These are phyloP conservation scores for Scleromitrula shiraiana DNA, from an alignment of 2,329 filamentous ascomycete genomes.

Conservation along the genomic window DNA sequence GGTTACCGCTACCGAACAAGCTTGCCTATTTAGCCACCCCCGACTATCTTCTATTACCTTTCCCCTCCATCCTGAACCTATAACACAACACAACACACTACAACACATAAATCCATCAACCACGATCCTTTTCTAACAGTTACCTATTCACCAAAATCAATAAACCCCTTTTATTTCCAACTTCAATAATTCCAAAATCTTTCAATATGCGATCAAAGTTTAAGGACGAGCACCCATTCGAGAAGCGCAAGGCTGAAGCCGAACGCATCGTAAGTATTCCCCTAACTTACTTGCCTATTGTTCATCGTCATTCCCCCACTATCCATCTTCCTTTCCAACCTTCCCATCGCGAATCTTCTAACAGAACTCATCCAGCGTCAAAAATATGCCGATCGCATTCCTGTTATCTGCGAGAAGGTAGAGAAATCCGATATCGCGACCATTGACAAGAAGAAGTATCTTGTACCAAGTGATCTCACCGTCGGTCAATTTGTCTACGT, in stretches of 20 bases:
- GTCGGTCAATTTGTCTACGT: constrained; percentile 99
- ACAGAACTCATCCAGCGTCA: constrained; percentile 48
- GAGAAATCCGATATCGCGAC: constrained; percentile 99
- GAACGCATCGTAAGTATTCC: constrained; percentile 52
- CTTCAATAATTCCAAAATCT: constrained; percentile 27
- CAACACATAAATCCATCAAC: constrained; percentile 1
- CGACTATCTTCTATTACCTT: neutral
- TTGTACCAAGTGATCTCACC: constrained; percentile 93
- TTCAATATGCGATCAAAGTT: constrained; percentile 94
- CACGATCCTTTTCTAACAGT: neutral
- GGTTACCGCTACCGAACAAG: neutral
- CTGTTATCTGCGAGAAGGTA: constrained; percentile 99
- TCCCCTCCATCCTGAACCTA: neutral
- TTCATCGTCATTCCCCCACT: neutral
- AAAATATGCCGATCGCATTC: constrained; percentile 98
- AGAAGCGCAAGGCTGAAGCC: constrained; percentile 99
- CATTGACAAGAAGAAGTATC: constrained; percentile 99
- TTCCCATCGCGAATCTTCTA: constrained; percentile 5
- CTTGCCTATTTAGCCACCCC: neutral
- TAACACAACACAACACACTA: constrained; percentile 10
- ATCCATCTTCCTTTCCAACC: constrained; percentile 8
- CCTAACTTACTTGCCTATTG: constrained; percentile 3
- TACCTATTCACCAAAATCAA: neutral
- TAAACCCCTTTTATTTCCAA: neutral
- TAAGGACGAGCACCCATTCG: constrained; percentile 99